Evolutionary conservation across 176 grass and related monocot genomes (phyloP), one percentile per base, ranked within the genome.

Genomic region (Panicum miliaceum): DNA sequence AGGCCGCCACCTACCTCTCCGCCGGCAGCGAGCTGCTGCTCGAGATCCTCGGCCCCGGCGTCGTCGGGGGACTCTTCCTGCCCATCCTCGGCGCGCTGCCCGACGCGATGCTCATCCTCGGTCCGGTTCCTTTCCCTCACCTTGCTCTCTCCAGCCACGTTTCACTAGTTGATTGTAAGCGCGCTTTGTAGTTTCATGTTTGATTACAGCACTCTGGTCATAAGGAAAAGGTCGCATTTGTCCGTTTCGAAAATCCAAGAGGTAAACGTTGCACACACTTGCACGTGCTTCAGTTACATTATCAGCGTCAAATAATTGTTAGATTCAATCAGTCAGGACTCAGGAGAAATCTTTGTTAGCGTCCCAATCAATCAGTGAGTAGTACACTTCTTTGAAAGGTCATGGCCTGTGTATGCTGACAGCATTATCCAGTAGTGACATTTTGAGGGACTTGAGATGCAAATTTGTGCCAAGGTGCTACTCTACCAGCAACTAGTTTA

Each of bases 21-120:
- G 71, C 93, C 47, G 96, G 96, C 43, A 95, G 93, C 88, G 96
- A 98, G 85, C 61, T 95, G 50, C 87, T 98, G 67, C 93, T 98
- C 47, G 64, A 93, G 77, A 95, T 98, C 84, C 73, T 98, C 73
- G 96, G 96, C 19, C 96, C 96, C 0, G 96, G 96, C n/a, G 85
- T 98, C 58, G 87, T 98, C 65, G 96, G 93, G 10, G 96, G 96
- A 0, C 91, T 98, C 81, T 93, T 95, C 62, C 93, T 98, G 29
- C 91, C 96, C 72, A 92, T 98, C 76, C 93, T 98, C 62, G 96
- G 96, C 23, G 87, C 96, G 2, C 82, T 95, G 5, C 96, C 96
- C 0, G 96, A 95, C 71, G 93, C 96, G 4, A 57, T 98, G 66
- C 93, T 98, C 13, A 93, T 98, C 76, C 91, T 98, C 45, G 87